phyloP scores from a whole-genome alignment of 1,284 basidiomycete species.

The Ustanciosporium gigantosporum region DNA sequence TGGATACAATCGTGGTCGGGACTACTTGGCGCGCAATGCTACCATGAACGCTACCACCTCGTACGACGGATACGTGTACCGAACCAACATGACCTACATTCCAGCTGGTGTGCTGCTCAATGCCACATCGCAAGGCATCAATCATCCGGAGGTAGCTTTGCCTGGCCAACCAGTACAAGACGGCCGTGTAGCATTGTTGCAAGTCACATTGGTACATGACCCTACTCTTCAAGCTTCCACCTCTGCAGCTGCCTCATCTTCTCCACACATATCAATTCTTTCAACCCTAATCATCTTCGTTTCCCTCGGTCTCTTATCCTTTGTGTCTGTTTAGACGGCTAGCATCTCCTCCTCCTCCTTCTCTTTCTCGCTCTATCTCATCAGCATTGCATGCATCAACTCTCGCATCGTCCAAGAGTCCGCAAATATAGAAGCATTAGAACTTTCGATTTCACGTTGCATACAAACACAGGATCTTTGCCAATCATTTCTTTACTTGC shows the following conservation, averaged over 20 bases:
- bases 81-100: slow-evolving; percentile 53
- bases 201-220: slow-evolving; percentile 64
- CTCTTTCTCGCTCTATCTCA: too few relatives aligned
- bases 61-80: slow-evolving; percentile 34
- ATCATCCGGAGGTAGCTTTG: slow-evolving; percentile 68
- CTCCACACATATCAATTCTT: too few relatives aligned
- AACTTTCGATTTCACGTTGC: too few relatives aligned
- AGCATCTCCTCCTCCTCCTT: too few relatives aligned
- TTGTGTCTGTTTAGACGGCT: too few relatives aligned
- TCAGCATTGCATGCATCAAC: too few relatives aligned
- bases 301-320: too few relatives aligned
- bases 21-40: slow-evolving; percentile 68
- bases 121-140: slow-evolving; percentile 68
- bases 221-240: not conserved
- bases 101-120: slow-evolving; percentile 55
- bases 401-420: too few relatives aligned
- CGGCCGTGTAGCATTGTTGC: slow-evolving; percentile 80
- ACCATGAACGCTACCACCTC: slow-evolving; percentile 32
- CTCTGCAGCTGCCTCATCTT: not conserved
- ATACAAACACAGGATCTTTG: too few relatives aligned
- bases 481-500: too few relatives aligned
- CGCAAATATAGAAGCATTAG: too few relatives aligned
- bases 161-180: slow-evolving; percentile 73
- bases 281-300: not conserved
- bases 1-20: slow-evolving; percentile 65